phyloP scores from a whole-genome alignment of 495 filamentous ascomycete species.

The Polyplosphaeria fusca region DNA sequence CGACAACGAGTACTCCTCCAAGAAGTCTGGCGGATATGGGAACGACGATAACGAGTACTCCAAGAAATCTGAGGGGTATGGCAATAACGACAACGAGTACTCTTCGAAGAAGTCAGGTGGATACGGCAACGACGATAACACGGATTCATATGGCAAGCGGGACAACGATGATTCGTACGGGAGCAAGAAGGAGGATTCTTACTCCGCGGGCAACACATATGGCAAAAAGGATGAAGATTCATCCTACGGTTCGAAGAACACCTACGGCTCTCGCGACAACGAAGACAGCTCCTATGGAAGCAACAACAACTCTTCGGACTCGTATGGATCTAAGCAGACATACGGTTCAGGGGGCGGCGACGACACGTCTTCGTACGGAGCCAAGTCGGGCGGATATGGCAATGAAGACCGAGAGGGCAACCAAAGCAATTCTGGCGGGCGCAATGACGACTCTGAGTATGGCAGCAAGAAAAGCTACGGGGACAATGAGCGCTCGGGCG shows the following conservation, averaged over 20 bases:
- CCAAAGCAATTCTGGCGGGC: not conserved
- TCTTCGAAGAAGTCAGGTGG: not conserved
- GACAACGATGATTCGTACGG: constrained; percentile 3
- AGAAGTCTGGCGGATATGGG: not conserved
- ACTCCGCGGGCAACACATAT: not conserved
- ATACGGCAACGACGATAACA: not conserved
- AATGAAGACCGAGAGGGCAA: no score
- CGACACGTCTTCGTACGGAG: not conserved
- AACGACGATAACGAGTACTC: constrained; percentile 3
- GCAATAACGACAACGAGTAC: constrained; percentile 7
- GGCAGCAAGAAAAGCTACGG: not conserved
- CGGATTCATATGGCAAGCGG: not conserved
- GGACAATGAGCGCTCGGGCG: not conserved
- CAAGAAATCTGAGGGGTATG: not conserved
- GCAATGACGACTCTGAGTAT: not conserved
- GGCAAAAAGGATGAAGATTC: constrained; percentile 3
- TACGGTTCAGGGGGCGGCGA: not conserved
- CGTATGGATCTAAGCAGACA: not conserved
- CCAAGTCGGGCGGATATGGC: constrained; percentile 1
- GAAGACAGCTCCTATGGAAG: constrained; percentile 3
- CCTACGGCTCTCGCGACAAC: not conserved
- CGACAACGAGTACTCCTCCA: constrained; percentile 1
- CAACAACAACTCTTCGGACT: not conserved
- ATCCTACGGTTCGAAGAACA: constrained; percentile 4
- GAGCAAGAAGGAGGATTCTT: not conserved